phyloP scores from a whole-genome alignment of 345 rosid species.

The Mangifera indica region DNA sequence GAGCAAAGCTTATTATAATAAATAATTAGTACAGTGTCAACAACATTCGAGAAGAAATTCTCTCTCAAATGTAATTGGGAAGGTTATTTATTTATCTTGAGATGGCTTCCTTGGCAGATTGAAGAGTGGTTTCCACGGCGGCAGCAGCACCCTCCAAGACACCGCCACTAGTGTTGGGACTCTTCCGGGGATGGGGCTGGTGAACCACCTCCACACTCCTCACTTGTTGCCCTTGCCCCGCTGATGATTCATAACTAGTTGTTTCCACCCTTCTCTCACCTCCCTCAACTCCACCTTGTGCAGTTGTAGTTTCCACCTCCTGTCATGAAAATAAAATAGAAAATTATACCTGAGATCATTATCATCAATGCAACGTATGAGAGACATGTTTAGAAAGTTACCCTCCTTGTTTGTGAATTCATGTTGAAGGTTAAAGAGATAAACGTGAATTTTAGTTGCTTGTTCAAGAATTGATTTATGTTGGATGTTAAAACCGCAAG shows the following conservation, averaged over 20 bases:
- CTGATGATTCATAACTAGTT: too few relatives aligned
- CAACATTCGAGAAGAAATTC: background rate
- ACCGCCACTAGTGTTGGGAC: slow-evolving; percentile 53
- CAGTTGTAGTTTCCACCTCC: too few relatives aligned
- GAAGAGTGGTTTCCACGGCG: slow-evolving; percentile 47
- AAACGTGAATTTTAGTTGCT: too few relatives aligned
- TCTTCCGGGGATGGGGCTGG: background rate
- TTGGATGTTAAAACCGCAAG: too few relatives aligned
- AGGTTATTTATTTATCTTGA: slow-evolving; percentile 1
- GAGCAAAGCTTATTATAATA: background rate
- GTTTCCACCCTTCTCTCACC: too few relatives aligned
- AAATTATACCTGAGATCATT: too few relatives aligned
- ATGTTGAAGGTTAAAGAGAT: slow-evolving; percentile 21
- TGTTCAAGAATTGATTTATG: too few relatives aligned
- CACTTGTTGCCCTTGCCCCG: too few relatives aligned
- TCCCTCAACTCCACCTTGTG: too few relatives aligned
- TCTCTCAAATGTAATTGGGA: background rate
- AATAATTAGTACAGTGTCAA: background rate
- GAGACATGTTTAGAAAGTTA: background rate
- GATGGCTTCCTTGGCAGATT: slow-evolving; percentile 59
- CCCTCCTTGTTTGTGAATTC: slow-evolving; percentile 31
- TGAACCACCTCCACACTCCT: too few relatives aligned
- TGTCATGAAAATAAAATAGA: too few relatives aligned
- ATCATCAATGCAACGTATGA: background rate
- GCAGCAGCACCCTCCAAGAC: slow-evolving; percentile 62